Evolutionary conservation across 1,139 yeast species (phyloP), one percentile per base, ranked within the genome.

Genomic region (Hyphopichia fennica): DNA sequence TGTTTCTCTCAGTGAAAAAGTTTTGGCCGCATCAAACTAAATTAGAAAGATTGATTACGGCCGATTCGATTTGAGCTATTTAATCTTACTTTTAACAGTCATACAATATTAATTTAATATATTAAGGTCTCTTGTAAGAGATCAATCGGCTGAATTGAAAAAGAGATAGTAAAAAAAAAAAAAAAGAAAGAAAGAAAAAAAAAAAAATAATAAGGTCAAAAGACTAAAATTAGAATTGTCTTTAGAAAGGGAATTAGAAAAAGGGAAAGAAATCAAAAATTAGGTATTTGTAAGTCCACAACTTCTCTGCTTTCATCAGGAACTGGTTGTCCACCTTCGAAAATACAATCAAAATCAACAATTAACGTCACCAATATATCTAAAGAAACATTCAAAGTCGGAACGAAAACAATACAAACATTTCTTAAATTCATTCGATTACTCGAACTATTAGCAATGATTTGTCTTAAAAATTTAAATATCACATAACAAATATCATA

Each of bases 341-440:
- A 87, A 8, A 87, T 75, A 50, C 81, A 77, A 22, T 68, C 75
- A 57, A 79, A 85, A 57, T 87, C 89, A 38, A 77, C 77, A 52
- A 88, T 72, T 44, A 86, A 77, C 15, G 81, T 73, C 38, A 77
- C 75, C 46, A 88, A 69, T 5, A 87, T 77, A 41, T 81, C 84
- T 16, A 83, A 71, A 0, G 95, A 82, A 34, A 88, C 72, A 50
- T 84, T 84, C 49, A 88, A 69, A 1, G 96, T 87, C 3, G 96
- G 96, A 4, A 91, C 87, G 62, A 88, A 87, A 16, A 89, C 96
- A 58, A 88, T 88, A 54, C 93, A 84, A 40, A 88, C 67, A 57
- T 89, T 88, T 46, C 84, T 70, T 47, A 84, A 62, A 48, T 84
- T 87, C 99, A 93, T 93, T 62, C 90, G 83, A 67, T 93, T 93